Conservation (phyloP, 2,329 filamentous ascomycete species). For the Stenocarpella maydis region DNA sequence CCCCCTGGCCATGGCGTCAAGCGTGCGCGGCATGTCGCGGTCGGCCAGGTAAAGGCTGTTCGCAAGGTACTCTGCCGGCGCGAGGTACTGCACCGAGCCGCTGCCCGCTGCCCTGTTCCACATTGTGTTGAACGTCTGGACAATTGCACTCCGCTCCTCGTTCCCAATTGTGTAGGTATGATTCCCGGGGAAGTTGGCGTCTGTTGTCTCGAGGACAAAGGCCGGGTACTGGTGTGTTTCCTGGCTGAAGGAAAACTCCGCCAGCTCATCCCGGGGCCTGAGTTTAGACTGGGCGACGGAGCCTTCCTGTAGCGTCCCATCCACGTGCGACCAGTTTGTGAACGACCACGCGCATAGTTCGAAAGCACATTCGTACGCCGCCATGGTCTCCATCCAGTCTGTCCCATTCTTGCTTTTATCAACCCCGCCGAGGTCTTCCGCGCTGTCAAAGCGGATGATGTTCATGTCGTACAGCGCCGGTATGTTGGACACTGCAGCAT, state of each 20-base stretch:
- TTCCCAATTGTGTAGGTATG: neutral
- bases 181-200: neutral
- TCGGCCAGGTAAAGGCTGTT: conserved; percentile 1
- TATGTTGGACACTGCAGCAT: neutral
- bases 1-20: neutral
- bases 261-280: neutral
- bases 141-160: neutral
- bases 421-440: neutral
- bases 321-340: neutral
- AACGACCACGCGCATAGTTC: neutral
- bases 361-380: neutral
- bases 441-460: neutral
- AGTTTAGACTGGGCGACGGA: neutral
- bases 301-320: neutral
- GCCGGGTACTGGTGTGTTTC: neutral
- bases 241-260: too few relatives aligned
- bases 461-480: neutral
- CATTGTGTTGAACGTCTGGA: neutral
- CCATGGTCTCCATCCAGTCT: neutral
- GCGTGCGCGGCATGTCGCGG: neutral
- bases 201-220: neutral
- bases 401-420: neutral
- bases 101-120: neutral
- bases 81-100: neutral
- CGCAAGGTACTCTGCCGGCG: neutral